Percentiles rank a stretch among this genome's conserved stretches.
These are phyloP conservation scores for Torulaspora pretoriensis DNA, from an alignment of 1,139 yeast species.

Conservation along the genomic window DNA sequence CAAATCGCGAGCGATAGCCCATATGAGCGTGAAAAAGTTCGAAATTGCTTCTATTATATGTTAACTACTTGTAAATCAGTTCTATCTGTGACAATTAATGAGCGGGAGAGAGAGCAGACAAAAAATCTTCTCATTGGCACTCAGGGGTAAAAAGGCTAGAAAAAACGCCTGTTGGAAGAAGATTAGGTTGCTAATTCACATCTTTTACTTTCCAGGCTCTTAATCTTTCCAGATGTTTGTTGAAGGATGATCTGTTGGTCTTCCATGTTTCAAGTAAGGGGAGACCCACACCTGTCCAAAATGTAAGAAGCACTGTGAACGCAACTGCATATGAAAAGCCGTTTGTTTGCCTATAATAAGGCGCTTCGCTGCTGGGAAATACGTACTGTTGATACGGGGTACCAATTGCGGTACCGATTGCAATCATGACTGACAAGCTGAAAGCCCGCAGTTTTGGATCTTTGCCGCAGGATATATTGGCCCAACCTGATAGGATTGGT, in stretches of 20 bases:
- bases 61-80: too few species aligned
- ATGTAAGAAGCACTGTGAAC: constrained; percentile 20
- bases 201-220: not conserved
- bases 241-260: not conserved
- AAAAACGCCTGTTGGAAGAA: too few species aligned
- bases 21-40: too few species aligned
- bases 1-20: too few species aligned
- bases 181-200: too few species aligned
- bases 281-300: constrained; percentile 24
- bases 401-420: constrained; percentile 21
- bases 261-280: constrained; percentile 12
- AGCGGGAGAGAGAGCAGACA: too few species aligned
- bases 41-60: too few species aligned
- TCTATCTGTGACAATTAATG: too few species aligned
- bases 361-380: constrained; percentile 28
- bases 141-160: too few species aligned
- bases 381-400: constrained; percentile 27
- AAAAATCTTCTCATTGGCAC: too few species aligned
- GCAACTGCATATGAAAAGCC: constrained; percentile 26
- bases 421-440: constrained; percentile 18
- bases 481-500: constrained; percentile 28
- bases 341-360: constrained; percentile 18
- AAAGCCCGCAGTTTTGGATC: constrained; percentile 25
- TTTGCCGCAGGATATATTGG: constrained; percentile 24
- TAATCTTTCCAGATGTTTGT: not conserved